Base-by-base conservation (phyloP, 1,284 basidiomycete genomes). In the Tranzscheliella williamsii region DNA sequence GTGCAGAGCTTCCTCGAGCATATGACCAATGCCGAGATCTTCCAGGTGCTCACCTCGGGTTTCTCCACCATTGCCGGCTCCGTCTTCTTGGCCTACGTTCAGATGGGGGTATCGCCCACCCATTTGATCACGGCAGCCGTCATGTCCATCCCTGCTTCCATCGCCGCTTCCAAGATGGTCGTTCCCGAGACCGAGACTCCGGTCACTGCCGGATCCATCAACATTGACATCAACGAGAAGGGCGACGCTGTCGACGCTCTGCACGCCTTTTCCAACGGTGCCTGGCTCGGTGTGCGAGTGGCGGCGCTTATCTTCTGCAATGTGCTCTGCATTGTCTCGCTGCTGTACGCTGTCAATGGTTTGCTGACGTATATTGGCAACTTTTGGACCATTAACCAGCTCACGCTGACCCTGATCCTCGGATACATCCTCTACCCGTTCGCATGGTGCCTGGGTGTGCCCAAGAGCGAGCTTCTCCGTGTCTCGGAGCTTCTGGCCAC, bases 121-220 rank as follows among this genome's bases (percentile, higher is more conserved):
- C 90, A 89, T 78, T 82, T 94, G 23, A 83, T 94, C 70, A 91
- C 91, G 5, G 88, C 91, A 4, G 91, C 89, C 9, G 87, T 94
- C 65, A 94, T 94, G 91, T 89, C 87, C 74, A 94, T 94, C 70
- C 91, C 91, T 9, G 91, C 91, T 1, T 91, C 90, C 11, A 91
- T 94, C 74, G 85, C 91, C 3, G 91, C 93, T 65, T 87, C 86
- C 76, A 94, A 94, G 80, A 81, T 92, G 70, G 86, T 90, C 37
- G 72, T 86, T 17, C 91, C 91, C 2, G 91, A 94, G 80, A 79
- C 82, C 33, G 89, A 91, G 37, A 87, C 89, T 69, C 89, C 91
- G 35, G 83, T 91, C 45, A 93, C 91, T 24, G 85, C 88, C 41
- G 91, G 91, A 16, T 83, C 81, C 24, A 83, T 91, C 56, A 83